A percentile compares a stretch with the other conserved stretches of the same genome.
These are phyloP conservation scores for Ceratocystis ficicola DNA, from an alignment of 2,329 filamentous ascomycete species.

Conservation along the genomic window DNA sequence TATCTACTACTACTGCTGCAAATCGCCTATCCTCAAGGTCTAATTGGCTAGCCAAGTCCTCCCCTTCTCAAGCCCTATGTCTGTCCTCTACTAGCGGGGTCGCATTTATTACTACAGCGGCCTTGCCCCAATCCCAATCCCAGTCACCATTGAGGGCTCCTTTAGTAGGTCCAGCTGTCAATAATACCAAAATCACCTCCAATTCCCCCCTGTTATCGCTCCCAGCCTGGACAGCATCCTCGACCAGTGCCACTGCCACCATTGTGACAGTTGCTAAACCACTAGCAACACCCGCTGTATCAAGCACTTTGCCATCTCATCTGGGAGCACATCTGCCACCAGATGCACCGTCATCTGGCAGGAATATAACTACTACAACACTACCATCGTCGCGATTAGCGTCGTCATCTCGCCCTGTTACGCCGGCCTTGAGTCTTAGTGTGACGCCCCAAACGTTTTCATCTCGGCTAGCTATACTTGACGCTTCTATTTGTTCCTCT, in stretches of 20 bases:
- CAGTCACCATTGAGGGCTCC: not conserved
- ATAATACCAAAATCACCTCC: not conserved
- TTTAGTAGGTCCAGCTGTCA: conserved; percentile 3
- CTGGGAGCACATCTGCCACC: not conserved
- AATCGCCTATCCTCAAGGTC: not conserved
- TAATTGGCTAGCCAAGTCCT: not conserved
- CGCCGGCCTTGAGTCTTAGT: not conserved
- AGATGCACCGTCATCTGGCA: not conserved
- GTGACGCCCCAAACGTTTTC: not conserved
- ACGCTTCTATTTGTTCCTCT: conserved; percentile 5
- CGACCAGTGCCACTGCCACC: not conserved
- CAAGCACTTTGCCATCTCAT: not conserved
- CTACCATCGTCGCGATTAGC: conserved; percentile 1
- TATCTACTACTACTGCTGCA: not conserved
- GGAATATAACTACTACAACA: conserved; percentile 4
- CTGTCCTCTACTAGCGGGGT: not conserved
- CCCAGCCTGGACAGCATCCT: not conserved
- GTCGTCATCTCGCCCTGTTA: conserved; percentile 12
- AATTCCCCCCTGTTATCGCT: not conserved
- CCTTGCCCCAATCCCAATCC: not conserved
- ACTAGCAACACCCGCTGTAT: not conserved
- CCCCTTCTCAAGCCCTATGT: not conserved
- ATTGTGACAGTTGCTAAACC: not conserved
- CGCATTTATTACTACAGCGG: not conserved
- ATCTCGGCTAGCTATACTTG: conserved; percentile 8